Evolutionary conservation across 805 yeast species (phyloP).

Genomic region (Metschnikowia kunwiensis): DNA sequence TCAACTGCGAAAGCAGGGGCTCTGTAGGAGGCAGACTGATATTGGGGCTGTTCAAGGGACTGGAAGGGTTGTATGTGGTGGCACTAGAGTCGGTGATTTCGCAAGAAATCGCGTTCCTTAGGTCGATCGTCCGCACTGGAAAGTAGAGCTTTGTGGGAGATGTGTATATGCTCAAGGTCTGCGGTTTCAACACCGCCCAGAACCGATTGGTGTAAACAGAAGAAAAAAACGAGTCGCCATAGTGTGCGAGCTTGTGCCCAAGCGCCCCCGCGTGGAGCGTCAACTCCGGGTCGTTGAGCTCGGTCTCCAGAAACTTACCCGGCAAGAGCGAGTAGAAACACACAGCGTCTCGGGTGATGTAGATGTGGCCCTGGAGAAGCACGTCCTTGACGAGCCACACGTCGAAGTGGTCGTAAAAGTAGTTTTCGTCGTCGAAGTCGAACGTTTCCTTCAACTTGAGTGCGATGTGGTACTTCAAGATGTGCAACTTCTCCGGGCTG

Average conservation of each 20-base stretch:
- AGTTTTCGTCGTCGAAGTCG: constrained; percentile 51
- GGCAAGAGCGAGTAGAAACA: constrained; percentile 82
- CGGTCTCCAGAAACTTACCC: constrained; percentile 12
- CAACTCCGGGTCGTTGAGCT: constrained; percentile 14
- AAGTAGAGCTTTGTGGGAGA: constrained; percentile 80
- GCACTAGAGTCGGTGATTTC: constrained; percentile 39
- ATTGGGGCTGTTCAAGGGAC: constrained; percentile 4
- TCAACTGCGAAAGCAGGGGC: constrained; percentile 2
- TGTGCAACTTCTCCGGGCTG: constrained; percentile 9
- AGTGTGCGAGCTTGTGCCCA: constrained; percentile 37
- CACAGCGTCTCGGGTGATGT: constrained; percentile 61
- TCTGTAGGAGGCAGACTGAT: constrained; percentile 5
- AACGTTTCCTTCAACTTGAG: constrained; percentile 35
- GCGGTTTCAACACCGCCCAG: constrained; percentile 78
- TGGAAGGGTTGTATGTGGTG: neutral
- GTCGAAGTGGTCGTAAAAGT: constrained; percentile 57
- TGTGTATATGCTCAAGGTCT: constrained; percentile 63
- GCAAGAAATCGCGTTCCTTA: constrained; percentile 59
- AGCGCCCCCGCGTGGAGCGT: constrained; percentile 35
- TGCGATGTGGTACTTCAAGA: constrained; percentile 30
- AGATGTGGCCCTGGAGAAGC: constrained; percentile 79
- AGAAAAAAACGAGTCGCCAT: constrained; percentile 36
- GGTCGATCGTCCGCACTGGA: constrained; percentile 72
- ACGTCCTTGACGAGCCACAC: constrained; percentile 85
- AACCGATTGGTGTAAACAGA: constrained; percentile 47